Conservation (phyloP, 2,329 filamentous ascomycete genomes). For the Aspergillus sojae region DNA sequence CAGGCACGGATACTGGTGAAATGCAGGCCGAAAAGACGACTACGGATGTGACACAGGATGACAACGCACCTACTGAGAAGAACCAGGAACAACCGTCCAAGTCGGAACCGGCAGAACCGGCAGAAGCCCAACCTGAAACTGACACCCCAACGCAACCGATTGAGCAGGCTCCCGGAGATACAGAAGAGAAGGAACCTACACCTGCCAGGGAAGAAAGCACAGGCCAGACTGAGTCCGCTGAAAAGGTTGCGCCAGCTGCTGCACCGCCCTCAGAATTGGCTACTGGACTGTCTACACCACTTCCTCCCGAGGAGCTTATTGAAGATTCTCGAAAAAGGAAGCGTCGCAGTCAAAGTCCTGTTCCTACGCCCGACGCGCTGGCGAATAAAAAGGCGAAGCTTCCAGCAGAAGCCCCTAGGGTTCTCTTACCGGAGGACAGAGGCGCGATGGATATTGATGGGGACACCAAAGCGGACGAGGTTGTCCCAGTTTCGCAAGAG, state of each 20-base stretch:
- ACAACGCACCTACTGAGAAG: constrained; percentile 3
- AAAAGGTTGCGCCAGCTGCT: constrained; percentile 21
- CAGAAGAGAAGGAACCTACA: constrained; percentile 13
- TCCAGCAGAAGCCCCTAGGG: constrained; percentile 43
- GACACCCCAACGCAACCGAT: constrained; percentile 24
- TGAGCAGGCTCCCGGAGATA: constrained; percentile 27
- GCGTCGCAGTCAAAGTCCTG: constrained; percentile 65
- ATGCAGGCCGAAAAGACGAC: constrained; percentile 14
- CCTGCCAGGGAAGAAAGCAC: constrained; percentile 21
- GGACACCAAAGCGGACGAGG: constrained; percentile 11
- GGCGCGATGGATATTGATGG: constrained; percentile 16
- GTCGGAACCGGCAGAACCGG: constrained; percentile 1
- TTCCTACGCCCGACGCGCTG: constrained; percentile 56
- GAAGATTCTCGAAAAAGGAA: constrained; percentile 68
- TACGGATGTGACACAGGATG: constrained; percentile 14
- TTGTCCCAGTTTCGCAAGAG: constrained; percentile 25
- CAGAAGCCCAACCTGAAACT: constrained; percentile 8
- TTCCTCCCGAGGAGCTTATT: constrained; percentile 39
- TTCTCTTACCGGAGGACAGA: constrained; percentile 35
- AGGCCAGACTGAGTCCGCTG: constrained; percentile 19
- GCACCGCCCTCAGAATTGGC: constrained; percentile 28
- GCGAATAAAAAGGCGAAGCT: constrained; percentile 60
- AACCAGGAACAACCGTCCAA: neutral
- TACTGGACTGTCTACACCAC: constrained; percentile 31
- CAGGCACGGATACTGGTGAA: constrained; percentile 5